Evolutionary conservation across 2,329 filamentous ascomycete genomes (phyloP).

Genomic region (Fusarium palustre): DNA sequence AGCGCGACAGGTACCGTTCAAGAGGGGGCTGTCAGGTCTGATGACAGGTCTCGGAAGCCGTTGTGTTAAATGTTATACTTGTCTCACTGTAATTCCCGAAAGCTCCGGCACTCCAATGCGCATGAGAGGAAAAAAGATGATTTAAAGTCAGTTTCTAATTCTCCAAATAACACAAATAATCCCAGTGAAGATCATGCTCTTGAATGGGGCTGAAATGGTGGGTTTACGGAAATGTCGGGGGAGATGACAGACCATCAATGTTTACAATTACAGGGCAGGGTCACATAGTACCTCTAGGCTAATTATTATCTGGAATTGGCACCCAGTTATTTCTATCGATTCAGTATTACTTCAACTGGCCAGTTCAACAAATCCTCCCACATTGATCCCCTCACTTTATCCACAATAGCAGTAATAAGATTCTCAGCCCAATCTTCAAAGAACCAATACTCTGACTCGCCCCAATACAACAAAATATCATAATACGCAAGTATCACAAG

Average conservation of each 20-base stretch:
- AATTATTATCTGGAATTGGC: no score
- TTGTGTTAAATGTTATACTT: background rate
- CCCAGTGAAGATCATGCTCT: background rate
- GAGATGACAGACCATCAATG: background rate
- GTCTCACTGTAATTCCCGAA: background rate
- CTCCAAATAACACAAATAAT: background rate
- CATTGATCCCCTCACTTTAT: constrained; percentile 25
- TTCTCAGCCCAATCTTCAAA: constrained; percentile 30
- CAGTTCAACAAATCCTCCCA: constrained; percentile 34
- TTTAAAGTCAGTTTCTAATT: no score
- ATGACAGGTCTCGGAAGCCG: background rate
- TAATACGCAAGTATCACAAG: constrained; percentile 32
- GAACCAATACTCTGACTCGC: constrained; percentile 31
- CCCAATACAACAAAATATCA: constrained; percentile 24
- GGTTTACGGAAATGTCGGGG: background rate
- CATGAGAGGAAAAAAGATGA: background rate
- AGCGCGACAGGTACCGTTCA: background rate
- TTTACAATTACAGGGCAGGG: background rate
- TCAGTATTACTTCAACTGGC: constrained; percentile 20
- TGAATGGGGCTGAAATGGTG: background rate
- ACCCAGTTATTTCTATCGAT: background rate
- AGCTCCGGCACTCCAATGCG: background rate
- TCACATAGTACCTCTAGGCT: no score
- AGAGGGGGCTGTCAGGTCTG: no score
- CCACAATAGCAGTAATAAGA: constrained; percentile 27